Percentiles rank a stretch among this genome's conserved stretches.
These are phyloP conservation scores for Moesziomyces parantarcticus DNA, from an alignment of 1,284 basidiomycete species.

Conservation along the genomic window DNA sequence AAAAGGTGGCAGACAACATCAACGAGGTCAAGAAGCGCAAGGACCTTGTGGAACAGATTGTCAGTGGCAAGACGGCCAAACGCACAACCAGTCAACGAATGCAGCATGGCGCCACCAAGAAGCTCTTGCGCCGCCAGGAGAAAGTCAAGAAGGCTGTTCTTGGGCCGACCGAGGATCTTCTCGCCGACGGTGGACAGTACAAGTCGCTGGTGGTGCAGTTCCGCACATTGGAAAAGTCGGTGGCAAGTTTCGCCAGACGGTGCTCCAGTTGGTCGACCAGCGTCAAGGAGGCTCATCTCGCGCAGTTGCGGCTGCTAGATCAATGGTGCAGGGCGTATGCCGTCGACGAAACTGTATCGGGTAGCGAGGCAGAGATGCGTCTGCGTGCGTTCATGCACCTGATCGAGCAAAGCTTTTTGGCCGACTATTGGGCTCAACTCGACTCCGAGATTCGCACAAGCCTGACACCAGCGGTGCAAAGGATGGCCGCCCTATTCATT, in stretches of 20 bases:
- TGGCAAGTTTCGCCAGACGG: constrained; percentile 34
- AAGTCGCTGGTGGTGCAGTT: constrained; percentile 42
- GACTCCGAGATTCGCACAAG: constrained; percentile 46
- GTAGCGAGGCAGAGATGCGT: constrained; percentile 35
- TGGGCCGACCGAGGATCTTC: constrained; percentile 23
- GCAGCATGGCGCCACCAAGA: constrained; percentile 48
- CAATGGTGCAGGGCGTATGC: constrained; percentile 52
- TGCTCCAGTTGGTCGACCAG: constrained; percentile 47
- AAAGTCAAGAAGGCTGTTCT: constrained; percentile 46
- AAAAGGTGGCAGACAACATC: constrained; percentile 82
- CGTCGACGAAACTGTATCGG: constrained; percentile 22
- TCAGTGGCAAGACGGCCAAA: constrained; percentile 40
- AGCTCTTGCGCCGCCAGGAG: constrained; percentile 54
- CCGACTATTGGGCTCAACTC: constrained; percentile 40
- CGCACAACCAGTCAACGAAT: constrained; percentile 41
- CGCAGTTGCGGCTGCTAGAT: constrained; percentile 43
- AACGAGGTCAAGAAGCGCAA: constrained; percentile 86
- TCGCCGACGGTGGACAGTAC: constrained; percentile 50
- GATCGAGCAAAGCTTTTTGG: constrained; percentile 29
- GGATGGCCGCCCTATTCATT: constrained; percentile 56
- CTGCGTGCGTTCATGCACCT: constrained; percentile 32
- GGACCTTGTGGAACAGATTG: constrained; percentile 74
- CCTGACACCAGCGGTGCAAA: constrained; percentile 59
- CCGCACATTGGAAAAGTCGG: constrained; percentile 34
- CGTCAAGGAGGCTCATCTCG: constrained; percentile 41